phyloP scores from a whole-genome alignment of 208 protist species.

The Endotrypanum monterogeii region DNA sequence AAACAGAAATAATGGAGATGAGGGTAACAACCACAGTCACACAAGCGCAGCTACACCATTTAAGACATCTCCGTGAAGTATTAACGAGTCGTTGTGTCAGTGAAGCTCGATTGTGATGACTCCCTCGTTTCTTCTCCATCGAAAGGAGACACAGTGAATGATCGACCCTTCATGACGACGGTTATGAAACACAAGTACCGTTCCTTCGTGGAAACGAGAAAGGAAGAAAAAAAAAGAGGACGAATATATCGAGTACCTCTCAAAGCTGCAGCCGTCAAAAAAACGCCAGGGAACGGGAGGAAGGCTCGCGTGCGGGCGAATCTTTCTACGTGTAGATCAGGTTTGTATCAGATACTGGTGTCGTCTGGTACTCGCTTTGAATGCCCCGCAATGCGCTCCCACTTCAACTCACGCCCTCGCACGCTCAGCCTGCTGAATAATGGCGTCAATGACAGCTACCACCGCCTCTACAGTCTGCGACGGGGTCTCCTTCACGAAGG shows the following conservation, averaged over 20 bases:
- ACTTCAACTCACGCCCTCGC: constrained; percentile 10
- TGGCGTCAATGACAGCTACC: constrained; percentile 50
- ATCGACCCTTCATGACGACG: background rate
- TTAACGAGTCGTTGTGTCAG: background rate
- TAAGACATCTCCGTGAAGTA: background rate
- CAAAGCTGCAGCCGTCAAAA: background rate
- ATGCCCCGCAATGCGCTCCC: background rate
- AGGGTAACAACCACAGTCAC: background rate
- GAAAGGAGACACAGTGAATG: background rate
- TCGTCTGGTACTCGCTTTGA: background rate
- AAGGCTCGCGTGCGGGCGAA: background rate
- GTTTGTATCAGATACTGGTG: background rate
- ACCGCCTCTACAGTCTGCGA: constrained; percentile 58
- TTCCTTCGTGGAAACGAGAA: background rate
- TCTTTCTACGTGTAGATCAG: background rate
- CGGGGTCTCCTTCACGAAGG: constrained; percentile 41
- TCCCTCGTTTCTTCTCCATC: background rate
- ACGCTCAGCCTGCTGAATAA: constrained; percentile 64
- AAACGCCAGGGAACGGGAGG: background rate
- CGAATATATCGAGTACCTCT: background rate
- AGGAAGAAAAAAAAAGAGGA: background rate
- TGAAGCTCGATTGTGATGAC: background rate
- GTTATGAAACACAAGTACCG: background rate
- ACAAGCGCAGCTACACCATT: background rate
- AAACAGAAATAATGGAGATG: background rate